Base-by-base conservation (phyloP, 352 stramenopile species). In the Aphanomyces euteiches region DNA sequence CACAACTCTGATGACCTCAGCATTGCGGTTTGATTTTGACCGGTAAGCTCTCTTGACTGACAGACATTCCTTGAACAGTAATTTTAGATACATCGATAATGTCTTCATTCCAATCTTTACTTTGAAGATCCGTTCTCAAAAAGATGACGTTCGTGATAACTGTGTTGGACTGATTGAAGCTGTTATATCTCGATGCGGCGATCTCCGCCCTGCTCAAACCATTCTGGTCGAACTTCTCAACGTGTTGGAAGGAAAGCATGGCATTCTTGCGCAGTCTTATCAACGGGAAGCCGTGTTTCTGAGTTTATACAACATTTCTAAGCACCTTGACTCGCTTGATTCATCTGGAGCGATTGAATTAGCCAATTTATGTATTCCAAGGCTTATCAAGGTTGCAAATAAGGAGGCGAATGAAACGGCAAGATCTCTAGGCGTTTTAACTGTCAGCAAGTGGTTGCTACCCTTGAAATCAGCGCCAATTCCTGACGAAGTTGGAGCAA, bases 211-310 rank as follows among this genome's bases (percentile, higher is more conserved):
- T 58, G 80, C 93, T 50, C 65, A 79, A 66, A 65, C 78, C 50
- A 74, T 96, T 13, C 78, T 93, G 50, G 64, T 74, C 0, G 74
- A 87, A 15, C 79, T 94, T 67, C 73, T 75, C 3, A 77, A 77
- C 0, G 73, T 96, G 64, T 56, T 94, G 41, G 85, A 93, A 38
- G 87, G 87, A 37, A 93, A 94, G 59, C 81, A 91, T 57, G 88
- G 88, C 37, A 78, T 96, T 40, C 73, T 96, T 39, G 88, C 88
- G n/a, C 88, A 96, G 72, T 96, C 94, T 50, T 96, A 94, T 73
- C 84, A 90, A 75, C 85, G 88, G 43, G 84, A 93, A 61, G 83
- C 83, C 3, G 81, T 77, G 39, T 94, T 85, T 39, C 75, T 74
- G n/a, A 83, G 89, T 56, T 73, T 96, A 1, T 79, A 76, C 4